Evolutionary conservation across 2,329 filamentous ascomycete genomes (phyloP).

Genomic region (Exophiala alcalophila): DNA sequence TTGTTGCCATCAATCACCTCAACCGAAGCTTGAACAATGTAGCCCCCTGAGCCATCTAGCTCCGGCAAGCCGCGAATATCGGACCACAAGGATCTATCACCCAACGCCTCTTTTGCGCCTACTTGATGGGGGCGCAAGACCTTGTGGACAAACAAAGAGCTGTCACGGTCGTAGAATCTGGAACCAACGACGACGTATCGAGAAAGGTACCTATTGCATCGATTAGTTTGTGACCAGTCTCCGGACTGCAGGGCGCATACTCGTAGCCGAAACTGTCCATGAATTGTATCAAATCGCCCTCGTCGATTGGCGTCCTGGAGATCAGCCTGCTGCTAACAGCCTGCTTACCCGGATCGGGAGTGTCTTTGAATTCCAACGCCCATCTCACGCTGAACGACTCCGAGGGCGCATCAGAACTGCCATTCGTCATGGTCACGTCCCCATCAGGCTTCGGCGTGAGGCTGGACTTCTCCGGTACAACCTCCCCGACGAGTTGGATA

Average conservation of each 20-base stretch:
- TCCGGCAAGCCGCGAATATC: conserved; percentile 46
- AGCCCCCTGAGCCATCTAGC: conserved; percentile 56
- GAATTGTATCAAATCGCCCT: conserved; percentile 49
- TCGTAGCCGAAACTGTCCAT: conserved; percentile 54
- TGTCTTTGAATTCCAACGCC: conserved; percentile 49
- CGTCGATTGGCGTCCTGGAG: conserved; percentile 47
- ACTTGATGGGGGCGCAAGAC: conserved; percentile 47
- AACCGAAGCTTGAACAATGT: conserved; percentile 58
- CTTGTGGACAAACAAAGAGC: conserved; percentile 56
- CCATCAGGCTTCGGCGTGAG: conserved; percentile 6
- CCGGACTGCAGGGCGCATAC: conserved; percentile 39
- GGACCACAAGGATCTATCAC: conserved; percentile 30
- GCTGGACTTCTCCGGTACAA: conserved; percentile 23
- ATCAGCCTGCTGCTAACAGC: conserved; percentile 54
- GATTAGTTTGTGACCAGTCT: too few species aligned
- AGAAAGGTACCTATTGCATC: conserved; percentile 55
- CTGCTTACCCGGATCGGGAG: conserved; percentile 51
- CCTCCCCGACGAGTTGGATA: conserved; percentile 50
- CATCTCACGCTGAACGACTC: conserved; percentile 31
- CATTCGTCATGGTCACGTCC: conserved; percentile 16
- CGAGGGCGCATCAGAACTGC: background rate
- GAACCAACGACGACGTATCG: conserved; percentile 58
- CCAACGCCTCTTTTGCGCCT: conserved; percentile 33
- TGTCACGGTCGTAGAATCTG: conserved; percentile 57
- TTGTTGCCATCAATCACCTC: conserved; percentile 54